These are phyloP conservation scores for Lentinus brumalis DNA, from an alignment of 768 basidiomycete genomes.

Conservation along the genomic window DNA sequence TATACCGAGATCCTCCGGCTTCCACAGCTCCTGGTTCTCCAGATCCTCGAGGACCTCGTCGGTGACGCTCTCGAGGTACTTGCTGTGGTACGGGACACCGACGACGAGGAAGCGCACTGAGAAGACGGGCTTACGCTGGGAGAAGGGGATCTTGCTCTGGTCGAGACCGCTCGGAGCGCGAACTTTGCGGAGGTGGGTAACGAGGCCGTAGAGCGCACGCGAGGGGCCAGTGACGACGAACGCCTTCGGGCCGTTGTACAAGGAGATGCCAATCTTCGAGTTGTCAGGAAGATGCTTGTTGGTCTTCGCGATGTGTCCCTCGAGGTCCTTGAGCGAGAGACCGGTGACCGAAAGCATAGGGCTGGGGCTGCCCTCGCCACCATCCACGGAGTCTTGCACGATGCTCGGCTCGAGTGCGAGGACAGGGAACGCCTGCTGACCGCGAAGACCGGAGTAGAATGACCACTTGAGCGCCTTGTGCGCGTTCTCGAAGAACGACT, in stretches of 20 bases:
- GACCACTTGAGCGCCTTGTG: constrained; percentile 88
- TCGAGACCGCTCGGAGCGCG: constrained; percentile 86
- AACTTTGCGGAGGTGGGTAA: constrained; percentile 86
- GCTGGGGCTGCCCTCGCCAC: constrained; percentile 89
- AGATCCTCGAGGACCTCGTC: constrained; percentile 77
- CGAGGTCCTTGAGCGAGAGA: constrained; percentile 71
- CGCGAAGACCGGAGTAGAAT: constrained; percentile 91
- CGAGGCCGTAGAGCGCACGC: constrained; percentile 90
- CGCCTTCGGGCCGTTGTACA: constrained; percentile 88
- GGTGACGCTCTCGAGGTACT: constrained; percentile 73
- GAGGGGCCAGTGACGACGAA: constrained; percentile 94
- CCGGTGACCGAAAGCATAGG: constrained; percentile 95
- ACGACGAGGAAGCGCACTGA: constrained; percentile 93
- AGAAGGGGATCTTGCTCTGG: constrained; percentile 92
- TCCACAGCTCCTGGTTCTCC: constrained; percentile 78
- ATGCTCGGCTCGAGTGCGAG: constrained; percentile 87
- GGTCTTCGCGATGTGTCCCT: constrained; percentile 82
- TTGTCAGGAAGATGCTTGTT: constrained; percentile 82
- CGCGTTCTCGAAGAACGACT: constrained; percentile 73
- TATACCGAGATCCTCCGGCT: constrained; percentile 65
- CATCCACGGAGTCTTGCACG: constrained; percentile 84
- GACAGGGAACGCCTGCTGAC: constrained; percentile 92
- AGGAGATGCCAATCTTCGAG: constrained; percentile 82
- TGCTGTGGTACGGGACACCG: constrained; percentile 94
- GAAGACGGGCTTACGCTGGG: constrained; percentile 93